A percentile compares a stretch with the other conserved stretches of the same genome.
phyloP scores from a whole-genome alignment of 805 yeast species.

The Nakazawaea laoshanensis region DNA sequence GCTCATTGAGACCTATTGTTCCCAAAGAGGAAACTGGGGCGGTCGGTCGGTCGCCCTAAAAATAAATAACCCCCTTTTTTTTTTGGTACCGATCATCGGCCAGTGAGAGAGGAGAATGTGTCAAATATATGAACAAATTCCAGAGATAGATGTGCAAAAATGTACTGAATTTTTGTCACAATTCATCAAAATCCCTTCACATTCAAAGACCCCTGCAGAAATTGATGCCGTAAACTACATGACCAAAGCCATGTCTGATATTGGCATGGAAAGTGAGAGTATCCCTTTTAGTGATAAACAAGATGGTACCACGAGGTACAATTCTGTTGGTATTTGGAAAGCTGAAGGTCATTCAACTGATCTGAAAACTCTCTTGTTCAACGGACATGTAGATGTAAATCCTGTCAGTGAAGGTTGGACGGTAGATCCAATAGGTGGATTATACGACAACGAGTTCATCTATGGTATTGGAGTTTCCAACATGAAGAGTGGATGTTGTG shows the following conservation, averaged over 20 bases:
- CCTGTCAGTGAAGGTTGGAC: slow-evolving; percentile 25
- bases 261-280: slow-evolving; percentile 18
- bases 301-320: slow-evolving; percentile 18
- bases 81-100: background rate
- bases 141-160: slow-evolving; percentile 16
- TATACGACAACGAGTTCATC: slow-evolving; percentile 17
- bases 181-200: slow-evolving; percentile 22
- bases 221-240: slow-evolving; percentile 20
- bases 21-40: no score
- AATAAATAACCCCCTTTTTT: no score
- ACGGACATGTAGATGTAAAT: slow-evolving; percentile 24
- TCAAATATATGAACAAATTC: slow-evolving; percentile 12
- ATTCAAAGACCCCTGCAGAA: slow-evolving; percentile 19
- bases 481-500: slow-evolving; percentile 24
- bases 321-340: slow-evolving; percentile 22
- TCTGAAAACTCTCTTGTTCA: slow-evolving; percentile 18
- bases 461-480: slow-evolving; percentile 24
- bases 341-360: slow-evolving; percentile 16
- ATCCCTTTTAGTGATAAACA: slow-evolving; percentile 16
- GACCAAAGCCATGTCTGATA: slow-evolving; percentile 17
- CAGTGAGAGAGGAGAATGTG: no score
- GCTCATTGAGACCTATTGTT: no score
- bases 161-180: slow-evolving; percentile 19
- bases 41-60: no score
- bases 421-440: slow-evolving; percentile 21